Percentiles rank a stretch among this genome's conserved stretches.
These are phyloP conservation scores for Jaminaea rosea DNA, from an alignment of 1,284 basidiomycete genomes.

Conservation along the genomic window DNA sequence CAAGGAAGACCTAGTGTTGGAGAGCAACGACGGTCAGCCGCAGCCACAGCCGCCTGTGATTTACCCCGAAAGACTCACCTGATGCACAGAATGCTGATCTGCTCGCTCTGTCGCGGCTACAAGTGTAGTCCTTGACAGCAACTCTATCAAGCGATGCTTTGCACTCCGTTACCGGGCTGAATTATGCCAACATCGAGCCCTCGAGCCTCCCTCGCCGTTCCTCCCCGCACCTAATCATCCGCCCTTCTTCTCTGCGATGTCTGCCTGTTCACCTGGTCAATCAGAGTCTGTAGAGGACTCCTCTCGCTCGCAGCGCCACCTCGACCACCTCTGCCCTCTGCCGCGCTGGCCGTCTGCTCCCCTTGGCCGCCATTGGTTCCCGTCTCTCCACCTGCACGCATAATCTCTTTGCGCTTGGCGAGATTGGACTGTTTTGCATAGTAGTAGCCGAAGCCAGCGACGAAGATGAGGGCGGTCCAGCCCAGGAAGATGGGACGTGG, in stretches of 20 bases:
- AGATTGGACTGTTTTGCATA: not conserved
- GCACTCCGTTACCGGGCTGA: too few species aligned
- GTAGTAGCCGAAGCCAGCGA: conserved; percentile 23
- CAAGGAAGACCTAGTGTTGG: too few species aligned
- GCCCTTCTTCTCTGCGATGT: not conserved
- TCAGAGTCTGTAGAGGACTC: not conserved
- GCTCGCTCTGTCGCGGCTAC: too few species aligned
- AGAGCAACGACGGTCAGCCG: too few species aligned
- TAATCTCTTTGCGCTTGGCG: not conserved
- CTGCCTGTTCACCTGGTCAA: not conserved
- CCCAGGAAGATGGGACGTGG: not conserved
- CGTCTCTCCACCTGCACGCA: not conserved
- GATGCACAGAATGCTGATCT: too few species aligned
- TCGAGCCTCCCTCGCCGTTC: too few species aligned
- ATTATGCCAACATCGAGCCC: too few species aligned
- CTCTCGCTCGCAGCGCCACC: not conserved
- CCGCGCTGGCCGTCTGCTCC: not conserved
- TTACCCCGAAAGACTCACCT: too few species aligned
- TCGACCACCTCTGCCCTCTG: not conserved
- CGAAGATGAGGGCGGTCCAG: conserved; percentile 16
- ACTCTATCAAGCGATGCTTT: too few species aligned
- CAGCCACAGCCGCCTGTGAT: too few species aligned
- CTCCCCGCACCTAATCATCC: too few species aligned
- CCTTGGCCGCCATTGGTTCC: not conserved
- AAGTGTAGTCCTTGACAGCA: too few species aligned